These are phyloP conservation scores for Cordyceps farinosa DNA, from an alignment of 2,329 filamentous ascomycete species.

Conservation along the genomic window DNA sequence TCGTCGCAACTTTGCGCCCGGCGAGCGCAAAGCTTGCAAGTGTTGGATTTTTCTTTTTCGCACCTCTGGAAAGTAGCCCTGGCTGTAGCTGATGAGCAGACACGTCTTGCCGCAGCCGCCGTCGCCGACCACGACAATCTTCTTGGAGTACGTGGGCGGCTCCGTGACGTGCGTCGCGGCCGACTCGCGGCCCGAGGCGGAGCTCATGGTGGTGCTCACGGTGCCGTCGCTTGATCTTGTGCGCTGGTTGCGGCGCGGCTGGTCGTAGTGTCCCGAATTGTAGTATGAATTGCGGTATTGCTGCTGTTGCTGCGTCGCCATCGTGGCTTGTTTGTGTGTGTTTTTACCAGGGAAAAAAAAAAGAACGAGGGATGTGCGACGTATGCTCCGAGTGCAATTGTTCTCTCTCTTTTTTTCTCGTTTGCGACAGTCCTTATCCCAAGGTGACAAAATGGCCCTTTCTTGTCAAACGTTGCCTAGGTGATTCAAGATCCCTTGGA, in stretches of 20 bases:
- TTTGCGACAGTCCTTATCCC: background rate
- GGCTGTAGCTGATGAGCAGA: slow-evolving; percentile 95
- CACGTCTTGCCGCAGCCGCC: slow-evolving; percentile 99
- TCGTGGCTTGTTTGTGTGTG: slow-evolving; percentile 26
- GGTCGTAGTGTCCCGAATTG: slow-evolving; percentile 35
- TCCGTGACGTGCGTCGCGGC: slow-evolving; percentile 83
- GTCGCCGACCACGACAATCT: slow-evolving; percentile 97
- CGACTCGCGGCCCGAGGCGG: slow-evolving; percentile 71
- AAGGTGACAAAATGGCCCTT: background rate
- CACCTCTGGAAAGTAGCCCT: slow-evolving; percentile 99
- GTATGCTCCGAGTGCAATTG: background rate
- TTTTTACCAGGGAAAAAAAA: background rate
- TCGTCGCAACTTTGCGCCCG: background rate
- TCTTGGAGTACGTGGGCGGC: slow-evolving; percentile 92
- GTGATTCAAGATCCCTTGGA: slow-evolving; percentile 5
- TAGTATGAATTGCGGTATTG: slow-evolving; percentile 55
- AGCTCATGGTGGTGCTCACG: slow-evolving; percentile 78
- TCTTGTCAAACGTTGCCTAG: slow-evolving; percentile 12
- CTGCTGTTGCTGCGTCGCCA: slow-evolving; percentile 53
- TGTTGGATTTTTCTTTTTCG: slow-evolving; percentile 28
- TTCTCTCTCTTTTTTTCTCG: background rate
- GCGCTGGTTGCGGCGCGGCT: slow-evolving; percentile 46
- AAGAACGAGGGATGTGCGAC: background rate
- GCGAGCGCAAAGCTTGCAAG: background rate
- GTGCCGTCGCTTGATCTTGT: slow-evolving; percentile 82